phyloP scores from a whole-genome alignment of 2,329 filamentous ascomycete genomes.

The Xylariomycetidae sp. region DNA sequence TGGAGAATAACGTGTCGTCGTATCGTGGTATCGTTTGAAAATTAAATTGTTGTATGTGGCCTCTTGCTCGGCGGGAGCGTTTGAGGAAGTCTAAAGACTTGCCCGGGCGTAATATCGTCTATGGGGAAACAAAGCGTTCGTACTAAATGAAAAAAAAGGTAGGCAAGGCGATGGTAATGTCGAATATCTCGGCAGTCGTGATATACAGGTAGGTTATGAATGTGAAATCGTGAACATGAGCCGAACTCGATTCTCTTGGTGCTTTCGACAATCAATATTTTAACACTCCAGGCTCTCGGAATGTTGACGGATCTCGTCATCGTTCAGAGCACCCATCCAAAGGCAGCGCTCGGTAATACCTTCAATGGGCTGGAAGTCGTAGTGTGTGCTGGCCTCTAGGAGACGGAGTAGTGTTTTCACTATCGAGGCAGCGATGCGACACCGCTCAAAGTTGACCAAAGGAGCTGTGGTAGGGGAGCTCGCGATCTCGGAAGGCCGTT shows the following conservation, averaged over 20 bases:
- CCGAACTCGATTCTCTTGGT: not conserved
- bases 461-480: constrained; percentile 61
- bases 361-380: constrained; percentile 69
- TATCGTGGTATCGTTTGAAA: no score
- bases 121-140: no score
- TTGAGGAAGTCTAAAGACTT: no score
- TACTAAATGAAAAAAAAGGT: no score
- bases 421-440: constrained; percentile 68
- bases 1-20: no score
- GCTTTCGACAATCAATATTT: not conserved
- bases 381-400: constrained; percentile 73
- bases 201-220: no score
- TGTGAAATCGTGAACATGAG: not conserved
- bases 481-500: constrained; percentile 71
- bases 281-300: constrained; percentile 44
- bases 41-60: no score
- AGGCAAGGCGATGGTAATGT: no score
- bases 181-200: no score
- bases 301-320: constrained; percentile 64
- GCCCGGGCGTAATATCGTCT: no score
- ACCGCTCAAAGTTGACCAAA: constrained; percentile 79
- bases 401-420: constrained; percentile 75
- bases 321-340: constrained; percentile 75
- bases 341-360: constrained; percentile 75
- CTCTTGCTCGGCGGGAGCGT: no score